phyloP scores from a whole-genome alignment of 768 basidiomycete species.

The Panaeolus cyanescens region DNA sequence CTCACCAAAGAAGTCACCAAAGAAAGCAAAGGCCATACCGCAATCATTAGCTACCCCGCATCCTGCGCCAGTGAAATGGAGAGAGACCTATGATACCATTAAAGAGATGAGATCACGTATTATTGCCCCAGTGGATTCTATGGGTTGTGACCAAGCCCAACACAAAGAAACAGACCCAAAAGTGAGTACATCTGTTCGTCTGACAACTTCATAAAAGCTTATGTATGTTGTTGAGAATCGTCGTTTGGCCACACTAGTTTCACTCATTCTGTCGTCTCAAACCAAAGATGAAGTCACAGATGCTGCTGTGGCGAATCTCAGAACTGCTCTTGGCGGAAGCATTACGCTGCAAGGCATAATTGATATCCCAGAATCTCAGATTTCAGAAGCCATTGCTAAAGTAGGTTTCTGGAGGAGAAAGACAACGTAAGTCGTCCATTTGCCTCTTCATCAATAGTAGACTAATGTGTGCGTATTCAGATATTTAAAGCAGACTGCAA shows the following conservation, averaged over 20 bases:
- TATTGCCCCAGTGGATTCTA: slow-evolving; percentile 88
- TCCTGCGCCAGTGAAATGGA: slow-evolving; percentile 68
- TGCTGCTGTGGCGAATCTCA: slow-evolving; percentile 75
- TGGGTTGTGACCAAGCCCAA: slow-evolving; percentile 83
- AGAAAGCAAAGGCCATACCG: slow-evolving; percentile 59
- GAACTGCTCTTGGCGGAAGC: slow-evolving; percentile 74
- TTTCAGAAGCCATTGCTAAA: slow-evolving; percentile 80
- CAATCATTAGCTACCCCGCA: slow-evolving; percentile 61
- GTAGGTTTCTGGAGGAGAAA: slow-evolving; percentile 94
- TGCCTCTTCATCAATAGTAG: background rate
- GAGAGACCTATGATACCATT: slow-evolving; percentile 69
- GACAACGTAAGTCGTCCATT: slow-evolving; percentile 56
- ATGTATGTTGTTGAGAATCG: slow-evolving; percentile 54
- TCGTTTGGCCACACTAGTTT: slow-evolving; percentile 84
- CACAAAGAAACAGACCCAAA: slow-evolving; percentile 63
- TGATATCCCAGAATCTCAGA: slow-evolving; percentile 57
- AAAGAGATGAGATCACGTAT: slow-evolving; percentile 73
- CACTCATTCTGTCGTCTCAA: slow-evolving; percentile 94
- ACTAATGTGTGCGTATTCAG: slow-evolving; percentile 33
- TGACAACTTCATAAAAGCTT: background rate
- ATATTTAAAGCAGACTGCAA: slow-evolving; percentile 75
- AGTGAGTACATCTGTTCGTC: slow-evolving; percentile 35
- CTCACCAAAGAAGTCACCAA: slow-evolving; percentile 34
- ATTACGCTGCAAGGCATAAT: slow-evolving; percentile 74
- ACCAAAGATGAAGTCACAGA: slow-evolving; percentile 92